Percentiles rank a stretch among this genome's conserved stretches.
phyloP scores from a whole-genome alignment of 768 basidiomycete genomes.

The Fomitopsis serialis region DNA sequence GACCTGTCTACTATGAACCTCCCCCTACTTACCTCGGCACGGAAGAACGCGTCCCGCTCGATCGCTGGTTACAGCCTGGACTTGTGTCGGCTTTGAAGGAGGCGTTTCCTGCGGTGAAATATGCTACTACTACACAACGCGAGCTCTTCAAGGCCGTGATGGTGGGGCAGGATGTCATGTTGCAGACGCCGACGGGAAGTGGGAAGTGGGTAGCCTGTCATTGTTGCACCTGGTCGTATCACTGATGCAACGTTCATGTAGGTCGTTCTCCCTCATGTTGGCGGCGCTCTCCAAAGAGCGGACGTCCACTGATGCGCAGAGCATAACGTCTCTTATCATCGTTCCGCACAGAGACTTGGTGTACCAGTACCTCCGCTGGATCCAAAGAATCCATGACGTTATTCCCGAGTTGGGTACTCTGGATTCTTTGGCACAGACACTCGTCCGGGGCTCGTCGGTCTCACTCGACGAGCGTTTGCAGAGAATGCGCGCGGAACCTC shows the following conservation, averaged over 20 bases:
- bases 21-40: neutral
- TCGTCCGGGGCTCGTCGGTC: slow-evolving; percentile 47
- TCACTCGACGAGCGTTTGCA: slow-evolving; percentile 37
- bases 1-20: neutral
- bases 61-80: neutral
- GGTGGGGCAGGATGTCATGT: slow-evolving; percentile 50
- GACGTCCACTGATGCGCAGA: slow-evolving; percentile 6
- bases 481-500: slow-evolving; percentile 37
- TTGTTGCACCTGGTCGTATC: neutral
- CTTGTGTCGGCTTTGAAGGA: slow-evolving; percentile 36
- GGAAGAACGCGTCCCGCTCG: neutral
- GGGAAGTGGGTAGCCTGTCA: slow-evolving; percentile 56
- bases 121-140: slow-evolving; percentile 55
- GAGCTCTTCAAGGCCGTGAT: slow-evolving; percentile 59
- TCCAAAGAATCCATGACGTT: slow-evolving; percentile 39
- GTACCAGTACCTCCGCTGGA: slow-evolving; percentile 62
- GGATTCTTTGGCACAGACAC: slow-evolving; percentile 47
- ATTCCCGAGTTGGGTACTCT: slow-evolving; percentile 23
- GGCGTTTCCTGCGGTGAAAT: slow-evolving; percentile 57
- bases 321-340: slow-evolving; percentile 52
- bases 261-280: slow-evolving; percentile 68
- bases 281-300: slow-evolving; percentile 47
- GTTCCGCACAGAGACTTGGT: slow-evolving; percentile 75
- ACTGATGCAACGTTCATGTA: slow-evolving; percentile 20
- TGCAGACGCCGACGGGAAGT: slow-evolving; percentile 70